phyloP scores from a whole-genome alignment of 169 alveolate genomes.

The Eimeria tenella region DNA sequence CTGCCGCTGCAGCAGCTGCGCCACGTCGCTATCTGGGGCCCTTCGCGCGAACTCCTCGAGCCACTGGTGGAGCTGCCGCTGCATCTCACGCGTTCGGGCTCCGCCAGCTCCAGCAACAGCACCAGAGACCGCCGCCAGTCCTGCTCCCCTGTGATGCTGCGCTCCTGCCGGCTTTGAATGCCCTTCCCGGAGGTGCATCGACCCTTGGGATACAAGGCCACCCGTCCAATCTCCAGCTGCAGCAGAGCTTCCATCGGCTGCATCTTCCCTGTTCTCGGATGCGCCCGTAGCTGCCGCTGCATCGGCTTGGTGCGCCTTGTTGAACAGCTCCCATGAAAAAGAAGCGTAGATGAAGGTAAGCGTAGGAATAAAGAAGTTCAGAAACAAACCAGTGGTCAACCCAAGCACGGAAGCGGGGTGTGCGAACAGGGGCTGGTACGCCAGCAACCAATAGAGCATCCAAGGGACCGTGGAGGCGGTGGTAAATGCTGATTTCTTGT shows the following conservation, averaged over 20 bases:
- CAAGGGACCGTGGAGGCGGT: conserved; percentile 75
- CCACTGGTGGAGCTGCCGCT: conserved; percentile 76
- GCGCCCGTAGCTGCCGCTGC: not conserved
- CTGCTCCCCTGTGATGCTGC: conserved; percentile 4
- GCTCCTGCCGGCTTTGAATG: too few species aligned
- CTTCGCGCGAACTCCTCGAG: conserved; percentile 69
- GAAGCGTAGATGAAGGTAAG: conserved; percentile 61
- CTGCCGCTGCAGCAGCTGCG: conserved; percentile 73
- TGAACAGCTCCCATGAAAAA: not conserved
- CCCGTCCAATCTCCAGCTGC: not conserved
- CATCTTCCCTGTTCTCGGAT: not conserved
- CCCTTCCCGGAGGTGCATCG: too few species aligned
- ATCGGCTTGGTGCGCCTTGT: not conserved
- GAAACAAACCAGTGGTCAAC: conserved; percentile 30
- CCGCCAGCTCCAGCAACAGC: conserved; percentile 77
- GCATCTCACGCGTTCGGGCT: conserved; percentile 72
- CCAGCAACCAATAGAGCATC: conserved; percentile 60
- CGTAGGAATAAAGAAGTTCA: conserved; percentile 58
- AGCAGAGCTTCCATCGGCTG: not conserved
- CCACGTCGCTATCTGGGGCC: conserved; percentile 76
- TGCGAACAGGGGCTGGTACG: conserved; percentile 64
- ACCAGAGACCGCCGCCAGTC: conserved; percentile 41
- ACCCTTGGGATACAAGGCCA: too few species aligned
- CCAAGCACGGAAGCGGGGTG: conserved; percentile 21
- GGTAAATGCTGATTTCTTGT: conserved; percentile 66